Base-by-base conservation (phyloP, 257 asterid genomes). In the Ophiorrhiza pumila region DNA sequence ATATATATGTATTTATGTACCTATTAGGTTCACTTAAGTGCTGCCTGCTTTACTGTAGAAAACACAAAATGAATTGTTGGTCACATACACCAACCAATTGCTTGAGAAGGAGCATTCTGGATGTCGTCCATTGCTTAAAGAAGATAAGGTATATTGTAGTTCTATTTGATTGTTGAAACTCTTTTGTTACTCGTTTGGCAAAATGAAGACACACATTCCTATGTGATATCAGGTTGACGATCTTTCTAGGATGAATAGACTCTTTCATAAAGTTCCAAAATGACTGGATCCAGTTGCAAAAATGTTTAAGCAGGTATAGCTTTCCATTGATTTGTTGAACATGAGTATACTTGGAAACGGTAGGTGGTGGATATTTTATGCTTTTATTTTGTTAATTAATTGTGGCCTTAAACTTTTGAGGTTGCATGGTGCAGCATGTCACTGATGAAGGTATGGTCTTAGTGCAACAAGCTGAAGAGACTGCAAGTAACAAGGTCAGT, bases 41-140 rank as follows among this genome's bases (percentile, higher is more conserved):
- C 53, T 41, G 34, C 29, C 29, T 20, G 22, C 37, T 70, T 45
- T 67, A n/a, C 52, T 73, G 68, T 69, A 85, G 90, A 79, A 59
- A 82, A 83, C 78, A 50, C 81, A 72, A 76, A 12, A 76, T 56
- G 87, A 89, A 56, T 75, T 89, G 76, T 39, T 89, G 80, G 83
- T 76, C 17, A 65, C 53, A 42, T 64, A 80, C 69, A 53, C 81
- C 52, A 80, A 65, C 46, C 89, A 85, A 42, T 69, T 89, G 77
- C 79, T 89, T 61, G 88, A 83, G 63, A 87, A 89, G 80, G 89
- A 88, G 79, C 81, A 86, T 62, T 85, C 95, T 66, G 95, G 95
- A 67, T 80, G 85, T 57, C 83, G 80, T 68, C 83, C 76, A n/a
- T 71, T 88, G 80, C 89, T 89, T 46, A 79, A 77, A 63, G 83